Base-by-base conservation (phyloP, 2,329 filamentous ascomycete genomes). In the Cucurbitaria berberidis region DNA sequence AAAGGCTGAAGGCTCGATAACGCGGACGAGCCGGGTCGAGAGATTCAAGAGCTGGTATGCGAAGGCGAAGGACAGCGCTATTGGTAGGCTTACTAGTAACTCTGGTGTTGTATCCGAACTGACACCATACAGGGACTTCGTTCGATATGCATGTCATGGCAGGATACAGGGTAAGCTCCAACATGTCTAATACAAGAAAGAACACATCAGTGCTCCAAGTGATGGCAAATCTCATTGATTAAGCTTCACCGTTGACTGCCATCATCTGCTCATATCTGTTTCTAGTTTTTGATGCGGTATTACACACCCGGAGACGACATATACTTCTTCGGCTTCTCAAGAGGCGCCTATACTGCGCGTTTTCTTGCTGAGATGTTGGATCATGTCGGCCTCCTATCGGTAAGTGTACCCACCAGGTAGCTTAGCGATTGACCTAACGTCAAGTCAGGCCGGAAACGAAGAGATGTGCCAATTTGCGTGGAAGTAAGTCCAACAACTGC, bases 81-180 rank as follows among this genome's bases (percentile, higher is more conserved):
- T 96, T 18, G 69, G 69, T 63, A 54, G 16, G 57, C 34, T 43
- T 42, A n/a, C 3, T 21, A 1, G 15, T n/a, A 21, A 29, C 1
- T 32, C 21, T 41, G 24, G 21, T 5, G 24, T 1, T 36, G 16
- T 19, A 22, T 19, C 4, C 36, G 16, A 18, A 24, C 46, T 63
- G 26, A 66, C 21, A 3, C 22, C 2, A 1, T 11, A 24, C 18
- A 55, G 91, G 91, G 1, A 89, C 88, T 0, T 91, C 88, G 0
- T 93, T 96, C 59, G 89, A 89, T 61, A 83, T 91, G 51, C 90
- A 95, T 75, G 90, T 95, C 10, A 89, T 95, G 63, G 90, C 87
- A 7, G 90, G 89, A 1, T 95, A 95, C 74, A 86, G 87, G 48
- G 91, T 93, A 70, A 78, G 91, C 40, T 27, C n/a, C 1, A 3